phyloP scores from a whole-genome alignment of 352 stramenopile genomes.

The Aphanomyces stellatus region DNA sequence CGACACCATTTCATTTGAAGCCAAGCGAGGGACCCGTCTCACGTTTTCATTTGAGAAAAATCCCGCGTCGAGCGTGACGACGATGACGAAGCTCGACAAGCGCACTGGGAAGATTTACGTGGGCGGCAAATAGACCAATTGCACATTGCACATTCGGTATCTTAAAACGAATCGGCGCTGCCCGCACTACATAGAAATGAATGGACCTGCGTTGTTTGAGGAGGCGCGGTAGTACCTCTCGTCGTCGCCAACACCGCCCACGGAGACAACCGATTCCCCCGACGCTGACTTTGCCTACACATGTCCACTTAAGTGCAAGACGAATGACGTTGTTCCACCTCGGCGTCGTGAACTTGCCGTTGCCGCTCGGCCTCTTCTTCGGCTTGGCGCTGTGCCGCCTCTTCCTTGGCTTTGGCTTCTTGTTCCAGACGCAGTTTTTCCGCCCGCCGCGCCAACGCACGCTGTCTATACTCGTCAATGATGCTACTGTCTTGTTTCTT shows the following conservation, averaged over 20 bases:
- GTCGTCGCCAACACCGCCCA: not conserved
- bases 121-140: not conserved
- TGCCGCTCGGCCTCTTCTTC: too few relatives aligned
- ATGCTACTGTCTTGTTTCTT: not conserved
- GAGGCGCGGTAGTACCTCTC: not conserved
- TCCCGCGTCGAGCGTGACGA: not conserved
- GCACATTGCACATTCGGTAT: too few relatives aligned
- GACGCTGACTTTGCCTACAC: not conserved
- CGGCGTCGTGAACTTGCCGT: too few relatives aligned
- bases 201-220: too few relatives aligned
- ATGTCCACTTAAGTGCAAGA: too few relatives aligned
- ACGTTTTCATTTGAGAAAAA: constrained; percentile 46
- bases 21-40: constrained; percentile 53
- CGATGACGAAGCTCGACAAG: constrained; percentile 12
- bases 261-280: not conserved
- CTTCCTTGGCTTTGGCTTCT: constrained; percentile 6
- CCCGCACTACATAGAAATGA: not conserved
- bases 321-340: too few relatives aligned
- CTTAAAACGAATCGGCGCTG: constrained; percentile 1
- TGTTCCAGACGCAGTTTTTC: constrained; percentile 2
- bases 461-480: constrained; percentile 5
- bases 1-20: constrained; percentile 57
- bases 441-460: not conserved
- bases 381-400: not conserved
- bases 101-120: not conserved